Evolutionary conservation across 495 filamentous ascomycete species (phyloP).

Genomic region (Acidiella bohemica): DNA sequence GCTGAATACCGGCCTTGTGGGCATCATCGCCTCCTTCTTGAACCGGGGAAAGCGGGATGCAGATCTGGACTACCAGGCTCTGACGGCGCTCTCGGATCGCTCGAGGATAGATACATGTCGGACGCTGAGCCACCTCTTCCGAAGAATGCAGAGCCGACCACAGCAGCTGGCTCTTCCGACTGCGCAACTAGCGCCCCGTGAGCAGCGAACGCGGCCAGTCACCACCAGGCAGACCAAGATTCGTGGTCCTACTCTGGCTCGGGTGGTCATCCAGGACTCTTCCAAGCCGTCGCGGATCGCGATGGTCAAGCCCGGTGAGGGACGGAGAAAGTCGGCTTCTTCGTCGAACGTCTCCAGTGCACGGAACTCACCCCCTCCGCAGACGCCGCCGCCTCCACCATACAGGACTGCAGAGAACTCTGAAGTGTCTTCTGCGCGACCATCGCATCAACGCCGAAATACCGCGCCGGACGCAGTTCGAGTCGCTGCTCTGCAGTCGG

Average conservation of each 20-base stretch:
- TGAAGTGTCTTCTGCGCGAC: neutral
- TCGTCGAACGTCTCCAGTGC: neutral
- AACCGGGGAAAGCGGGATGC: constrained; percentile 19
- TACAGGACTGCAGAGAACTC: too few species aligned
- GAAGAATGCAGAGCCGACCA: constrained; percentile 20
- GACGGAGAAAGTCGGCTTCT: constrained; percentile 1
- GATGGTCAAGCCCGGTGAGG: constrained; percentile 14
- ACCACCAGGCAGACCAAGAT: neutral
- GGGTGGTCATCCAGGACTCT: constrained; percentile 12
- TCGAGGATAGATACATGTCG: constrained; percentile 26
- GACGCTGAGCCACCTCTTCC: constrained; percentile 24
- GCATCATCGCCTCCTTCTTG: constrained; percentile 30
- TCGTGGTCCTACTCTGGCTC: constrained; percentile 8
- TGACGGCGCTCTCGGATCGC: constrained; percentile 28
- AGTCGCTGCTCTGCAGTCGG: too few species aligned
- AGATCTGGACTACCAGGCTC: constrained; percentile 26
- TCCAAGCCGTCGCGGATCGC: constrained; percentile 15
- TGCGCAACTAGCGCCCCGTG: constrained; percentile 2
- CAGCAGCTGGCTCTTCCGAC: neutral
- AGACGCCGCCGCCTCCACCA: neutral
- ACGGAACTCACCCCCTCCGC: neutral
- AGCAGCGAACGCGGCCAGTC: neutral
- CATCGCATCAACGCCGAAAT: neutral
- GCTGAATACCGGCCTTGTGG: constrained; percentile 31
- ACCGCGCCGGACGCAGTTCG: too few species aligned